A percentile compares a stretch with the other conserved stretches of the same genome.
Evolutionary conservation across 2,329 filamentous ascomycete species (phyloP).

Genomic region (Phialophora chinensis): DNA sequence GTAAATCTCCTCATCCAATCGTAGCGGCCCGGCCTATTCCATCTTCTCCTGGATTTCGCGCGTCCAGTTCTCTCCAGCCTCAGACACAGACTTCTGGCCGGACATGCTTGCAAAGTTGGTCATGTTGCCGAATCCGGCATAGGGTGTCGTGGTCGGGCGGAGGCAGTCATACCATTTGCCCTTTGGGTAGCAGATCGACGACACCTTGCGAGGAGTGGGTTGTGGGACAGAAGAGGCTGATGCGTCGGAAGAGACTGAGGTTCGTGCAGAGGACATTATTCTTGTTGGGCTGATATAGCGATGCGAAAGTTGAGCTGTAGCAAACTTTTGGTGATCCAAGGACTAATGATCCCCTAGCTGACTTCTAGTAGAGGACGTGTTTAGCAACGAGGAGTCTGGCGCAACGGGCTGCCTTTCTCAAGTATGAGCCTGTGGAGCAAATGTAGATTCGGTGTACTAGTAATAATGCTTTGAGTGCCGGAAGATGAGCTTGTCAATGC

Average conservation of each 20-base stretch:
- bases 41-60: constrained; percentile 24
- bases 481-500: constrained; percentile 12
- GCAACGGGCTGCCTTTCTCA: not conserved
- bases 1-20: not conserved
- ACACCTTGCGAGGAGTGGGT: constrained; percentile 16
- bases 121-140: constrained; percentile 28
- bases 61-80: constrained; percentile 29
- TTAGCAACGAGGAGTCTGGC: not conserved
- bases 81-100: constrained; percentile 12
- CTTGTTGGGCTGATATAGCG: not conserved
- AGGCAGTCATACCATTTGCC: constrained; percentile 35
- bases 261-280: constrained; percentile 12
- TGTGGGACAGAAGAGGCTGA: constrained; percentile 9
- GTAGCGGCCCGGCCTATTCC: constrained; percentile 3
- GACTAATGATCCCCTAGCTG: not conserved
- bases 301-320: not conserved
- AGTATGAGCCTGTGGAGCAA: not conserved
- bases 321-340: not conserved
- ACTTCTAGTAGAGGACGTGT: not conserved
- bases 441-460: not conserved
- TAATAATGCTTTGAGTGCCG: not conserved
- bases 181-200: constrained; percentile 28
- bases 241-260: constrained; percentile 9
- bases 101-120: constrained; percentile 27
- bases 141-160: constrained; percentile 26